These are phyloP conservation scores for Talaromyces thailandensis DNA, from an alignment of 495 filamentous ascomycete genomes.

Conservation along the genomic window DNA sequence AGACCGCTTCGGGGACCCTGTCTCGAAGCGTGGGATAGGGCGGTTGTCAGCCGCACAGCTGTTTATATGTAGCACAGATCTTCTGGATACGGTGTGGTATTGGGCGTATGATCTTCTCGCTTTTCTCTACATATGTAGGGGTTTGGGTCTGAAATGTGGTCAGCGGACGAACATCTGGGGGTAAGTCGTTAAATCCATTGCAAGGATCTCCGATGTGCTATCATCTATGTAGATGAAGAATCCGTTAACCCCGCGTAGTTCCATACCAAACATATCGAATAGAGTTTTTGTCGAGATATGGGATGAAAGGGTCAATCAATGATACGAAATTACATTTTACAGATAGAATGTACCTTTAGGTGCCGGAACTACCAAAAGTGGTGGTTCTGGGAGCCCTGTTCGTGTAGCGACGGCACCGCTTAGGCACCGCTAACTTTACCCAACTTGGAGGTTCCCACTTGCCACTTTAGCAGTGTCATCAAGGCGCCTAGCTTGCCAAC, in stretches of 20 bases:
- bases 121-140: too few species aligned
- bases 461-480: background rate
- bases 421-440: constrained; percentile 7
- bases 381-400: too few species aligned
- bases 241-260: background rate
- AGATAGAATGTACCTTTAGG: too few species aligned
- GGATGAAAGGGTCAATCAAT: too few species aligned
- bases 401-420: constrained; percentile 2
- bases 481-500: background rate
- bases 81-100: constrained; percentile 2
- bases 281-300: too few species aligned
- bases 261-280: background rate
- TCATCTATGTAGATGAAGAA: background rate
- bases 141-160: background rate
- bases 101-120: background rate
- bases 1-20: background rate
- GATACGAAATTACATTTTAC: too few species aligned
- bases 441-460: background rate
- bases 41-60: constrained; percentile 5
- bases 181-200: background rate
- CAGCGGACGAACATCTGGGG: background rate
- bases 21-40: background rate
- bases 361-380: too few species aligned
- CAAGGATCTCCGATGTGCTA: too few species aligned
- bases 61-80: constrained; percentile 1